phyloP scores from a whole-genome alignment of 1,284 basidiomycete genomes.

The Leucoagaricus sp. region DNA sequence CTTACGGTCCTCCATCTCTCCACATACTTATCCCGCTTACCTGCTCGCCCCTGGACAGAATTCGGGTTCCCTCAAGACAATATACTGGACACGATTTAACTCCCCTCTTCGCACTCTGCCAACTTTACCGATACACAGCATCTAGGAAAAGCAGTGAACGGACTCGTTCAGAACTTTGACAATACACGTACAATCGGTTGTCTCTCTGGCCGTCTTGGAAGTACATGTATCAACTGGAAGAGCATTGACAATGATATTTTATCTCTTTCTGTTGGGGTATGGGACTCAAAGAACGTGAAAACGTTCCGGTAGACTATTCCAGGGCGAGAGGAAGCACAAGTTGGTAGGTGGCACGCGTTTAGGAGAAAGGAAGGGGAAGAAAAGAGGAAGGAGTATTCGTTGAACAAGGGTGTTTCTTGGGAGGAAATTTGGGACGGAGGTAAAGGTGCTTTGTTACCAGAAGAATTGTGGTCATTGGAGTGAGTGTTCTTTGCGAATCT shows the following conservation, averaged over 20 bases:
- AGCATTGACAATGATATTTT: conserved; percentile 27
- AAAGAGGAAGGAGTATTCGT: conserved; percentile 6
- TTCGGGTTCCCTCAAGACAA: conserved; percentile 33
- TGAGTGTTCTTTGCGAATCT: conserved; percentile 27
- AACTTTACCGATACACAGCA: conserved; percentile 38
- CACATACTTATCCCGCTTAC: conserved; percentile 42
- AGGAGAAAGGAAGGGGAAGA: conserved; percentile 32
- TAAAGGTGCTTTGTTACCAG: conserved; percentile 32
- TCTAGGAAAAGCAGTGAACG: conserved; percentile 46
- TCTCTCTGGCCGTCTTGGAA: conserved; percentile 41
- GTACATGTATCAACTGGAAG: conserved; percentile 25
- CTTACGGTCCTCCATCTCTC: conserved; percentile 27
- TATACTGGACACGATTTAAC: conserved; percentile 34
- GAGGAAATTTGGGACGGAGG: conserved; percentile 47
- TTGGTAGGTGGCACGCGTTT: conserved; percentile 68
- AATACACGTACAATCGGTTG: conserved; percentile 54
- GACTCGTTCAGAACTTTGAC: conserved; percentile 41
- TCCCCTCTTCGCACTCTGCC: conserved; percentile 51
- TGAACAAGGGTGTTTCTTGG: conserved; percentile 44
- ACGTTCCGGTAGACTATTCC: conserved; percentile 62
- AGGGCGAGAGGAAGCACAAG: conserved; percentile 55
- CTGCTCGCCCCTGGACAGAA: conserved; percentile 33
- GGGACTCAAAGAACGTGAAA: conserved; percentile 39
- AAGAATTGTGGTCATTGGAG: conserved; percentile 37
- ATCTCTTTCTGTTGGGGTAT: conserved; percentile 54